phyloP scores from a whole-genome alignment of 306 rosid genomes.

The Alnus rubra region DNA sequence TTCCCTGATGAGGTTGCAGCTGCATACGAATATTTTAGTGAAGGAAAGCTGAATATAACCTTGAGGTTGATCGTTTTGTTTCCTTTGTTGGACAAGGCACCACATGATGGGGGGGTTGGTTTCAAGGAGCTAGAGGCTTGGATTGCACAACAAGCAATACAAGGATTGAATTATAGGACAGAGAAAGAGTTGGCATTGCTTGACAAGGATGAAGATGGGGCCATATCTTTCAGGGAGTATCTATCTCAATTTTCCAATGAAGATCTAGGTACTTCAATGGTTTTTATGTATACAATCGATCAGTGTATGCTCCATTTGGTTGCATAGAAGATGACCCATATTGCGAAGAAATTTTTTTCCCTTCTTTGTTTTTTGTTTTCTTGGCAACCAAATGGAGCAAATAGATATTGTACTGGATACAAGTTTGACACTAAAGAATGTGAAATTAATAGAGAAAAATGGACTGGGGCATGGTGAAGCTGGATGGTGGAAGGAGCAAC shows the following conservation, averaged over 20 bases:
- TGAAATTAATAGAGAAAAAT: slow-evolving; percentile 47
- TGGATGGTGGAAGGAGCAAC: slow-evolving; percentile 80
- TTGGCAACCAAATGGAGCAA: too few species aligned
- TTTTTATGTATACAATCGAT: neutral
- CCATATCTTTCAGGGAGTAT: slow-evolving; percentile 62
- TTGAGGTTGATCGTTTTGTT: slow-evolving; percentile 59
- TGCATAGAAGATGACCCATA: neutral
- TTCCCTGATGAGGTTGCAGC: slow-evolving; percentile 26
- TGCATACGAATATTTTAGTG: slow-evolving; percentile 30
- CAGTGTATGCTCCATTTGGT: neutral
- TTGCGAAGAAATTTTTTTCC: too few species aligned
- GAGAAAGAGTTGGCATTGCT: slow-evolving; percentile 36
- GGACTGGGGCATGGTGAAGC: slow-evolving; percentile 65
- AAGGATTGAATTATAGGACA: slow-evolving; percentile 48
- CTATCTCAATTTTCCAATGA: slow-evolving; percentile 56
- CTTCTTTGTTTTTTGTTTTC: too few species aligned
- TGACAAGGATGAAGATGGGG: slow-evolving; percentile 54
- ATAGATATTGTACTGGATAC: neutral
- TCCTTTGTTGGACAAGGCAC: slow-evolving; percentile 63
- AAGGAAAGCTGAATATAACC: slow-evolving; percentile 58
- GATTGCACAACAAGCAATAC: slow-evolving; percentile 46
- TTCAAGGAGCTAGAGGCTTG: slow-evolving; percentile 54
- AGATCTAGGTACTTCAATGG: slow-evolving; percentile 46
- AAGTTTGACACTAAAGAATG: slow-evolving; percentile 1
- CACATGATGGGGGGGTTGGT: slow-evolving; percentile 50